A percentile compares a stretch with the other conserved stretches of the same genome.
phyloP scores from a whole-genome alignment of 805 yeast species.

The Candida dajiaensis region DNA sequence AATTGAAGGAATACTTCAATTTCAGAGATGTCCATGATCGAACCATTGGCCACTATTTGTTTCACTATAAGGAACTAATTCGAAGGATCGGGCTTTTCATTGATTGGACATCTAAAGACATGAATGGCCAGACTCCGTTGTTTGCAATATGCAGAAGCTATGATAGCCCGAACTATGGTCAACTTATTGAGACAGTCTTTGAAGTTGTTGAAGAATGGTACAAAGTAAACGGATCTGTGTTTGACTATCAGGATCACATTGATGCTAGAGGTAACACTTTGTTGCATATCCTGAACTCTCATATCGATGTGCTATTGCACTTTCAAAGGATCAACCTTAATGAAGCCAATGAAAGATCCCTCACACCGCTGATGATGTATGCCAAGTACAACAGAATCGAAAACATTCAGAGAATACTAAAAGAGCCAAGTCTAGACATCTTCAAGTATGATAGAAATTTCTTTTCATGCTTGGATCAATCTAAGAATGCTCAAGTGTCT shows the following conservation, averaged over 20 bases:
- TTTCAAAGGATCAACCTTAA: constrained; percentile 45
- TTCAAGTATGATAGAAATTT: constrained; percentile 22
- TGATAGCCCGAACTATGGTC: constrained; percentile 61
- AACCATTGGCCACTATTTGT: constrained; percentile 68
- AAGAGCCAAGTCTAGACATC: constrained; percentile 38
- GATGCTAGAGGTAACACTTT: constrained; percentile 73
- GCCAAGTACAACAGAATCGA: constrained; percentile 62
- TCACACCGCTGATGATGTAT: constrained; percentile 69
- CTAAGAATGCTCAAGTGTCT: constrained; percentile 33
- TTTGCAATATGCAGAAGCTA: constrained; percentile 72
- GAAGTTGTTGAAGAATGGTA: constrained; percentile 40
- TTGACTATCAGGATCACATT: constrained; percentile 55
- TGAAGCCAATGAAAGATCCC: constrained; percentile 46
- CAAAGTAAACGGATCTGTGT: constrained; percentile 18
- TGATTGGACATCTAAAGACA: constrained; percentile 66
- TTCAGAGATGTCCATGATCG: constrained; percentile 47
- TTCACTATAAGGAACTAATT: constrained; percentile 49
- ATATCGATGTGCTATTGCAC: constrained; percentile 36
- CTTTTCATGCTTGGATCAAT: constrained; percentile 40
- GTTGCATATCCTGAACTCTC: constrained; percentile 60
- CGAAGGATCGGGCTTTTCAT: constrained; percentile 48
- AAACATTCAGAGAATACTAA: constrained; percentile 47
- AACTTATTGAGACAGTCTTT: constrained; percentile 42
- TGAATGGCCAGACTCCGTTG: constrained; percentile 69
- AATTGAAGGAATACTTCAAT: constrained; percentile 44